These are phyloP conservation scores for Apiosordaria backusii DNA, from an alignment of 495 filamentous ascomycete genomes.

Conservation along the genomic window DNA sequence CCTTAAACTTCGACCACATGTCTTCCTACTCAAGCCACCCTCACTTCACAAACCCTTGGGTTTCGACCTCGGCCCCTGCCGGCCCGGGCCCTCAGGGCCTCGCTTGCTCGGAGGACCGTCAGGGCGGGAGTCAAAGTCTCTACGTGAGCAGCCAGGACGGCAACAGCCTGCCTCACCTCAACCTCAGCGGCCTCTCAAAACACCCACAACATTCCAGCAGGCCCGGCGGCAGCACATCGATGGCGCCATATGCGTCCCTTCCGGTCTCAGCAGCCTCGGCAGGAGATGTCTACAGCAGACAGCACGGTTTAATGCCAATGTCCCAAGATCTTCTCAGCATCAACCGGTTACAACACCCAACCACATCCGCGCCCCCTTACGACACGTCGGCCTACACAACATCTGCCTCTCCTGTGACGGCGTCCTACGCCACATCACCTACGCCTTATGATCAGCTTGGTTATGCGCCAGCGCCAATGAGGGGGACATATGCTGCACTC, in stretches of 20 bases:
- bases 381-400: conserved; percentile 49
- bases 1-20: conserved; percentile 73
- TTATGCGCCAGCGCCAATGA: conserved; percentile 62
- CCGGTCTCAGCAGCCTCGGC: conserved; percentile 66
- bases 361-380: conserved; percentile 48
- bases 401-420: conserved; percentile 57
- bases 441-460: conserved; percentile 62
- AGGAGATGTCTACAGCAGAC: conserved; percentile 53
- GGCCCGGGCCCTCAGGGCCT: conserved; percentile 29
- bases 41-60: conserved; percentile 94
- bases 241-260: conserved; percentile 66
- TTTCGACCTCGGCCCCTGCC: conserved; percentile 33
- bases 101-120: too few relatives aligned
- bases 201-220: conserved; percentile 27
- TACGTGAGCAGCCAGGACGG: conserved; percentile 43
- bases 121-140: conserved; percentile 51
- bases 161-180: conserved; percentile 35
- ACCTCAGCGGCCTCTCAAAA: conserved; percentile 46
- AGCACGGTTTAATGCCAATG: conserved; percentile 68
- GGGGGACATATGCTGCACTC: conserved; percentile 50
- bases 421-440: conserved; percentile 65
- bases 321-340: conserved; percentile 68
- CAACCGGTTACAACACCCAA: conserved; percentile 45
- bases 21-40: conserved; percentile 60
- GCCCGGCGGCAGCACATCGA: conserved; percentile 51